Base-by-base conservation (phyloP, 2,329 filamentous ascomycete genomes). In the Cladophialophora chaetospira region DNA sequence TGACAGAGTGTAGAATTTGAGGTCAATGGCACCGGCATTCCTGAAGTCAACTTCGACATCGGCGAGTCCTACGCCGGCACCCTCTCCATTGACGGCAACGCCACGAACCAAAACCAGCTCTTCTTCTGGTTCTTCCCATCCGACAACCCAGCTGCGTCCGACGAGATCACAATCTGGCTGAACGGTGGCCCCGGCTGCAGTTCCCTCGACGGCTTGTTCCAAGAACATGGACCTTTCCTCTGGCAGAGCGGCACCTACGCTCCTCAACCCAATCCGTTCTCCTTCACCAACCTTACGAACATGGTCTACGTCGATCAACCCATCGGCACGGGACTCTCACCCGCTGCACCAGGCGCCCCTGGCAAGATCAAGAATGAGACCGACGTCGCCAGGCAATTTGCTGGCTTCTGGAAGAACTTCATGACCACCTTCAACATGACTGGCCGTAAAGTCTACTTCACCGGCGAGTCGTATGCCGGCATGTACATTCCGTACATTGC, bases 221-320 rank as follows among this genome's bases (percentile, higher is more conserved):
- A 89, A 48, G 89, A 93, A 65, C 46, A 62, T 28, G 60, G 62
- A 23, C 59, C 0, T 0, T 87, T 90, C 66, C 55, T 81, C 4
- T 89, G 87, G 86, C 82, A 87, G 67, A 78, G 83, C 10, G 89
- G 89, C 29, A 92, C 87, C 0, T 81, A 78, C 53, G 77, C 78
- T 15, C 88, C 88, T 0, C 77, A 84, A 0, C 63, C 55, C 29
- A 70, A 70, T 33, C 63, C 67, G 28, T 69, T 65, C 56, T 63
- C 65, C 13, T 69, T 63, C 46, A 53, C 42, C 6, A 69, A 69
- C 47, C 43, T 70, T 13, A 70, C 68, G 10, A 70, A 69, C 42
- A 68, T 70, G 66, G 44, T 70, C 5, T 63, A 53, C 15, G 43
- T 61, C 13, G 57, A 63, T 26, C 59, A 65, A 38, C 76, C 75